These are phyloP conservation scores for Schizosaccharomyces versatilis DNA, from an alignment of 1,139 yeast species.

Conservation along the genomic window DNA sequence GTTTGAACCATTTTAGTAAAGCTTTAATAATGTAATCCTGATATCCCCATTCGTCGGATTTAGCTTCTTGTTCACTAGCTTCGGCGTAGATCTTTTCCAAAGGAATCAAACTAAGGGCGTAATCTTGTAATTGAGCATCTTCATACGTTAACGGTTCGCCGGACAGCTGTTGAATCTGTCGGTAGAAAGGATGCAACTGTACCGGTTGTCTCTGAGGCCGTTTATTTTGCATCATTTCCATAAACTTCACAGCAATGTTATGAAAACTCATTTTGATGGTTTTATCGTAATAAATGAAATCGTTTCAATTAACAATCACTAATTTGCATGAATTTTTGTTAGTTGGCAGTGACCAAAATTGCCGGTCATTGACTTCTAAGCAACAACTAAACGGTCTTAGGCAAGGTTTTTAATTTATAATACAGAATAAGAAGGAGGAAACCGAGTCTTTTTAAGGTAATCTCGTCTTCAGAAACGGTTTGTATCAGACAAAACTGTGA, in stretches of 20 bases:
- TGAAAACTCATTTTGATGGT: neutral
- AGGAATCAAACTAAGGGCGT: constrained; percentile 23
- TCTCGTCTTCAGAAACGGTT: too few species aligned
- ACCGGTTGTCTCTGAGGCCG: neutral
- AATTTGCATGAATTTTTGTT: neutral
- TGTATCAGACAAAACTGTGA: too few species aligned
- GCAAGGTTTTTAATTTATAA: too few species aligned
- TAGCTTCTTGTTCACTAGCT: constrained; percentile 21
- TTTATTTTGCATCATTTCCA: neutral
- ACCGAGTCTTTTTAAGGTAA: too few species aligned
- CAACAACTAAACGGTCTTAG: too few species aligned
- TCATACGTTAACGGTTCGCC: constrained; percentile 16
- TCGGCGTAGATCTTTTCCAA: constrained; percentile 19
- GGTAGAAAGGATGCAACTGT: neutral
- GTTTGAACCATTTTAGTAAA: constrained; percentile 51
- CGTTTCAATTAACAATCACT: neutral
- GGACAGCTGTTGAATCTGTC: neutral
- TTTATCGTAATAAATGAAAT: neutral
- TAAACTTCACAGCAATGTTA: neutral
- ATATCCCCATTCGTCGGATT: constrained; percentile 25
- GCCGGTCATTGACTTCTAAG: too few species aligned
- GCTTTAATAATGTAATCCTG: constrained; percentile 54
- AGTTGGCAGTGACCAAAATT: too few species aligned
- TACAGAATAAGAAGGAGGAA: too few species aligned
- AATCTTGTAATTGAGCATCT: constrained; percentile 18